Base-by-base conservation (phyloP, 2,329 filamentous ascomycete genomes). In the Fusarium sp. region DNA sequence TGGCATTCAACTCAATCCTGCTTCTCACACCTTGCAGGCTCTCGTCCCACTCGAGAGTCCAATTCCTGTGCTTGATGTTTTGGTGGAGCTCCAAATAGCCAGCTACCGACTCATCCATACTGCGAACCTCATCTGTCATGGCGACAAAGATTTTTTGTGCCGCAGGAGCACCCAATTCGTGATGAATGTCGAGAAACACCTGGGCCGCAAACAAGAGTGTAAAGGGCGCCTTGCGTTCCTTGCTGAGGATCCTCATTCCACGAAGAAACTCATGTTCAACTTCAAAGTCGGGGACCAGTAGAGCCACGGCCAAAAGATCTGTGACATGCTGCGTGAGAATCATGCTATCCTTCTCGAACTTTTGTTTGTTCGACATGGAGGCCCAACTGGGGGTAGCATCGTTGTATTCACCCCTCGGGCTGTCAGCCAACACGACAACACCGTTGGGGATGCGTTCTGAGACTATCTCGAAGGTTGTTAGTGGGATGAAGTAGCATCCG, bases 141-240 rank as follows among this genome's bases (percentile, higher is more conserved):
- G 58, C 60, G 16, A 68, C 43, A 39, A 76, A 77, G 68, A 52
- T 11, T 52, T 37, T n/a, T 31, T 8, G 37, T 16, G 68, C 65
- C 2, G 57, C 13, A 31, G 67, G 67, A 14, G 68, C 67, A 16
- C 81, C 69, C 3, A 85, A 71, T 4, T 70, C 62, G 64, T 84
- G 80, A 16, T 84, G 80, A 37, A 85, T 82, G 48, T 87, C 85
- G 5, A 87, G 81, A 65, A 83, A 84, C 13, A 84, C 65, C 56
- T 86, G 84, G 6, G 80, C 77, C 10, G 83, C 83, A 64, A 86
- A 87, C 2, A 82, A 76, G 10, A 83, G 76, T 67, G 79, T 82
- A 43, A 86, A 80, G 0, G 84, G 76, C 3, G 84, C 63, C 6
- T 80, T 52, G 2, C 67, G 54, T 0, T 81, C 84, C 6, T 76